Conservation (phyloP, 768 basidiomycete genomes). For the Psilocybe subaeruginosa region DNA sequence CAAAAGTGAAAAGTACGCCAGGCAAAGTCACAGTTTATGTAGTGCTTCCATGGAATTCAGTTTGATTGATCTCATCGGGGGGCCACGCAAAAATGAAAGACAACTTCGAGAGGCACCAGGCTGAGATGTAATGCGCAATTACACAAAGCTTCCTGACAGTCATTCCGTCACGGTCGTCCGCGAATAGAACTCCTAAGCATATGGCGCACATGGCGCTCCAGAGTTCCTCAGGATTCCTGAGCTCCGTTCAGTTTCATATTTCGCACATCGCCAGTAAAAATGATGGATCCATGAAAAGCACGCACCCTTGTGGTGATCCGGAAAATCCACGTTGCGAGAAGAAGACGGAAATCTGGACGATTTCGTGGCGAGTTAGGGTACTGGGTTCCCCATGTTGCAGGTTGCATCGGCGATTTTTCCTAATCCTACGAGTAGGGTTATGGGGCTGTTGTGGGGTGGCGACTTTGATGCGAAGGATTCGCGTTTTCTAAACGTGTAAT, state of each 20-base stretch:
- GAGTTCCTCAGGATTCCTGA: background rate
- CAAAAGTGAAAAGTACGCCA: slow-evolving; percentile 17
- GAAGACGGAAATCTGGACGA: background rate
- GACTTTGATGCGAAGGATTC: too few species aligned
- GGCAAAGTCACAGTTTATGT: slow-evolving; percentile 21
- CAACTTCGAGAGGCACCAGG: background rate
- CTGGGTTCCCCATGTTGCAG: background rate
- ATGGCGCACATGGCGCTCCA: background rate
- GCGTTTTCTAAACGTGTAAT: too few species aligned
- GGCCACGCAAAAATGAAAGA: background rate
- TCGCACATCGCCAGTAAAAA: background rate
- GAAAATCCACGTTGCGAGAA: background rate
- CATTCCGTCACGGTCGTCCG: background rate
- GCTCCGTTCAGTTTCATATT: background rate
- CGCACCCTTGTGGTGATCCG: background rate
- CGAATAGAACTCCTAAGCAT: background rate
- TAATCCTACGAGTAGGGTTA: background rate
- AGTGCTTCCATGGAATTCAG: slow-evolving; percentile 15
- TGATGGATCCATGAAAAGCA: background rate
- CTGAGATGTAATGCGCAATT: background rate
- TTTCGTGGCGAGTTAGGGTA: too few species aligned
- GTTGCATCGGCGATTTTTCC: background rate
- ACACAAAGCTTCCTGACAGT: background rate
- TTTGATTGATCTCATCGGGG: slow-evolving; percentile 1
- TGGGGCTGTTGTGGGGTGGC: background rate